These are phyloP conservation scores for Dactylonectria macrodidyma DNA, from an alignment of 2,329 filamentous ascomycete species.

Conservation along the genomic window DNA sequence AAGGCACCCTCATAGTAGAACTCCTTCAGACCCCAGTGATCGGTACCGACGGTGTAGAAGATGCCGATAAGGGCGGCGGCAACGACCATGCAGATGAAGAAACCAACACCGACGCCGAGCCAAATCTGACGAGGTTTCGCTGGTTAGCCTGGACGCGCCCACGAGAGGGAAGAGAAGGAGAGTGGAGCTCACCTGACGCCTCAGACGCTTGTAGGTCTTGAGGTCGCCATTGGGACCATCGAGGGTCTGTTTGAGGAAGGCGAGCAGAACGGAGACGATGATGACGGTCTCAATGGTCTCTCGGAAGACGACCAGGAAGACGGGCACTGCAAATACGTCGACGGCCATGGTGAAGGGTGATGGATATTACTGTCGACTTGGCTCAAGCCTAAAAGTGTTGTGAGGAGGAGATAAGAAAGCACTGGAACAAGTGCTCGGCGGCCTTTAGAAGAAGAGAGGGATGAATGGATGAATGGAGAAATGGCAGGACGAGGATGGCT, in stretches of 20 bases:
- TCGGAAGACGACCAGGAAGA: conserved; percentile 93
- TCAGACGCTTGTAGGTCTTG: conserved; percentile 76
- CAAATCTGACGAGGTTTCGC: conserved; percentile 60
- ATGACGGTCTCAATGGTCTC: conserved; percentile 88
- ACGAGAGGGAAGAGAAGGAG: background rate
- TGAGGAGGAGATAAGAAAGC: conserved; percentile 4
- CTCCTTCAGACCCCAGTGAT: conserved; percentile 78
- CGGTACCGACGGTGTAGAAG: conserved; percentile 77
- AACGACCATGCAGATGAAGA: conserved; percentile 76
- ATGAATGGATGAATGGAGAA: background rate
- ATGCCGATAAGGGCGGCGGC: conserved; percentile 79
- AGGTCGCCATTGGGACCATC: conserved; percentile 74
- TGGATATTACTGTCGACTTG: background rate
- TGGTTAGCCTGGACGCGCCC: conserved; percentile 9
- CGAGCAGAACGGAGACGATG: conserved; percentile 88
- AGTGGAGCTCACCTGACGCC: conserved; percentile 68
- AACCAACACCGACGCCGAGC: conserved; percentile 74
- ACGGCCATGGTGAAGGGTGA: conserved; percentile 65
- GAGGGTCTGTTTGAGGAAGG: conserved; percentile 88
- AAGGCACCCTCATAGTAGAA: conserved; percentile 88
- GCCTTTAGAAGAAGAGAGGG: background rate
- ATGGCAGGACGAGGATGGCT: background rate
- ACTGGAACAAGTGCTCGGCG: background rate
- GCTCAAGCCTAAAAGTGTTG: background rate
- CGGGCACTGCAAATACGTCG: conserved; percentile 82